A percentile compares a stretch with the other conserved stretches of the same genome.
Evolutionary conservation across 179 eudicot species (phyloP).

Genomic region (Beta macrorhiza): DNA sequence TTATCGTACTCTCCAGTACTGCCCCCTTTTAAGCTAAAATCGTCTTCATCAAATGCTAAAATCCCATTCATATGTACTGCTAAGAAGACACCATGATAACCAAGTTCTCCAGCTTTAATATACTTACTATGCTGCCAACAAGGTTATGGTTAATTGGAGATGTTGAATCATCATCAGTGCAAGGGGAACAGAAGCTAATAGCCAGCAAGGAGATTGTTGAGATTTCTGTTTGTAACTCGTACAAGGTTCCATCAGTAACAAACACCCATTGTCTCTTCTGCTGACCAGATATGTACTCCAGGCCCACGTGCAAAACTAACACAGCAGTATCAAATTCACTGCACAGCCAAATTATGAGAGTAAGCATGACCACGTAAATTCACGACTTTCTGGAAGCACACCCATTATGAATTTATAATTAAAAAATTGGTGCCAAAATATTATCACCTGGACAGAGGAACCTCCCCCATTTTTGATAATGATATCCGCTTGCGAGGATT

Average conservation of each 20-base stretch:
- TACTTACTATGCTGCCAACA: slow-evolving; percentile 75
- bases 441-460: slow-evolving; percentile 69
- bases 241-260: slow-evolving; percentile 74
- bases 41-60: not conserved
- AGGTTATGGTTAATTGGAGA: slow-evolving; percentile 60
- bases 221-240: slow-evolving; percentile 33
- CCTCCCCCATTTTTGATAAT: slow-evolving; percentile 58
- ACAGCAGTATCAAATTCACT: slow-evolving; percentile 91
- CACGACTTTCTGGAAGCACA: slow-evolving; percentile 12
- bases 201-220: slow-evolving; percentile 60
- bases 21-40: slow-evolving; percentile 4
- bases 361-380: slow-evolving; percentile 15
- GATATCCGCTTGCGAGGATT: slow-evolving; percentile 62
- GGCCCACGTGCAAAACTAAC: slow-evolving; percentile 74
- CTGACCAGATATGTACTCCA: slow-evolving; percentile 47
- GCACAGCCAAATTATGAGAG: slow-evolving; percentile 26
- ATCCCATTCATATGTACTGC: not conserved
- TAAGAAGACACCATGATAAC: not conserved
- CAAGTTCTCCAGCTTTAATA: slow-evolving; percentile 9
- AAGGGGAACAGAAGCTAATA: slow-evolving; percentile 64
- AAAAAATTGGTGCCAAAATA: not conserved
- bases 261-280: slow-evolving; percentile 91
- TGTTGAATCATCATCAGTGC: slow-evolving; percentile 45
- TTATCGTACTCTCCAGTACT: not conserved
- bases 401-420: slow-evolving; percentile 2